A percentile compares a stretch with the other conserved stretches of the same genome.
Evolutionary conservation across 164 flowering plant species (phyloP).

Genomic region (Macadamia integrifolia): DNA sequence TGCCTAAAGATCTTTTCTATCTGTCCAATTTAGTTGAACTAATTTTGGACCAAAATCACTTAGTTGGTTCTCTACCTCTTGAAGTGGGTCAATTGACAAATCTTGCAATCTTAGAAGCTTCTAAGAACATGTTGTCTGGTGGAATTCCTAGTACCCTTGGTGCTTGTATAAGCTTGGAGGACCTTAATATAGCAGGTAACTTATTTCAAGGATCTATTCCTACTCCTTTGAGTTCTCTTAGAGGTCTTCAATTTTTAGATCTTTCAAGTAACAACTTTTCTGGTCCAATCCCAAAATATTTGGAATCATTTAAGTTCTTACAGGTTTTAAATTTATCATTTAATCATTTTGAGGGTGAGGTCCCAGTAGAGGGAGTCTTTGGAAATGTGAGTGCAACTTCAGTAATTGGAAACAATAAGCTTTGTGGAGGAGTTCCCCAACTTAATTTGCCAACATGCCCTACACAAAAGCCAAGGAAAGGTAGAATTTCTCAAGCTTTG

Average conservation of each 20-base stretch:
- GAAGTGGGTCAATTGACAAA: conserved; percentile 23
- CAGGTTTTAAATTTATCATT: conserved; percentile 19
- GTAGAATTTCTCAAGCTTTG: neutral
- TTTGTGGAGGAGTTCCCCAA: conserved; percentile 22
- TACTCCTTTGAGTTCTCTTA: conserved; percentile 7
- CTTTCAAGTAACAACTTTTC: conserved; percentile 29
- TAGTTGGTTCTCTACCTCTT: conserved; percentile 24
- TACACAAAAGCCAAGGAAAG: neutral
- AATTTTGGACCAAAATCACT: conserved; percentile 15
- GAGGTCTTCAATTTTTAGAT: conserved; percentile 14
- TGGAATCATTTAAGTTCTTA: conserved; percentile 6
- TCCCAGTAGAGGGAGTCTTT: conserved; percentile 24
- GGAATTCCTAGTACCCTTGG: conserved; percentile 20
- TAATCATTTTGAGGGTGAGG: conserved; percentile 24
- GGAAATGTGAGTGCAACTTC: conserved; percentile 16
- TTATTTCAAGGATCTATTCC: conserved; percentile 27
- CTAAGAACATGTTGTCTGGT: conserved; percentile 26
- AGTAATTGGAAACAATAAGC: conserved; percentile 15
- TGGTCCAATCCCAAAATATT: conserved; percentile 24
- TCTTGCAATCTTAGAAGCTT: conserved; percentile 12
- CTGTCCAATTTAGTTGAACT: conserved; percentile 13
- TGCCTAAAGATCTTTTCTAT: conserved; percentile 19
- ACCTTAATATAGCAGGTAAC: conserved; percentile 17
- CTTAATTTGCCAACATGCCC: conserved; percentile 16
- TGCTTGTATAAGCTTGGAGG: conserved; percentile 17